These are phyloP conservation scores for Penicillium sp. DNA, from an alignment of 2,329 filamentous ascomycete species.

Conservation along the genomic window DNA sequence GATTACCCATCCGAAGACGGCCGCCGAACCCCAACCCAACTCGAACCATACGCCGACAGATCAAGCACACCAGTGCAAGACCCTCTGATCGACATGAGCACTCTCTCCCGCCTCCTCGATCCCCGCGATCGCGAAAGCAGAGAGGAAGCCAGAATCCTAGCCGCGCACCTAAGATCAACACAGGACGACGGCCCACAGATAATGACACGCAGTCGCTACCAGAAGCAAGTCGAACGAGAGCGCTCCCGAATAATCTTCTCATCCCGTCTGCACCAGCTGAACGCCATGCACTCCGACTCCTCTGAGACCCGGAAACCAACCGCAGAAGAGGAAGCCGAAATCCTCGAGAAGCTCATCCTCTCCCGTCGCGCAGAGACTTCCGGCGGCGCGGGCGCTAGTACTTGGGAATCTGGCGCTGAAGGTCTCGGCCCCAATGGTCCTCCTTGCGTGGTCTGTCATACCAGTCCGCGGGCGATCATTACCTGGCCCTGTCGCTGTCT, in stretches of 20 bases:
- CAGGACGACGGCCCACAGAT: constrained; percentile 54
- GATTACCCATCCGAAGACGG: constrained; percentile 47
- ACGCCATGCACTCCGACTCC: constrained; percentile 10
- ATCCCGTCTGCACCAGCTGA: constrained; percentile 36
- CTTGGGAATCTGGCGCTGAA: constrained; percentile 68
- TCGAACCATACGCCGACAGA: constrained; percentile 50
- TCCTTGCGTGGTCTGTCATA: constrained; percentile 91
- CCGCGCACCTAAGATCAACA: constrained; percentile 67
- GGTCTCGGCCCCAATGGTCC: constrained; percentile 72
- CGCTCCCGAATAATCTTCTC: constrained; percentile 64
- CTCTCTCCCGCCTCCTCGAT: constrained; percentile 76
- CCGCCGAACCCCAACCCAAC: constrained; percentile 70
- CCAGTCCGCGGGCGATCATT: constrained; percentile 77
- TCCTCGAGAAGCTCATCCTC: constrained; percentile 60
- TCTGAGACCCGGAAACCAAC: constrained; percentile 35
- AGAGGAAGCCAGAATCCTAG: constrained; percentile 74
- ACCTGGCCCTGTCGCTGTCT: constrained; percentile 96
- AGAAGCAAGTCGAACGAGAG: constrained; percentile 63
- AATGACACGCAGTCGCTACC: constrained; percentile 77
- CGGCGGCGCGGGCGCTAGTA: constrained; percentile 23
- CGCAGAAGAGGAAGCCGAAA: constrained; percentile 54
- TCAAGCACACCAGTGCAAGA: constrained; percentile 57
- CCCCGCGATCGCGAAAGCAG: constrained; percentile 73
- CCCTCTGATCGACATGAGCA: constrained; percentile 59
- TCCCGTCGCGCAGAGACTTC: constrained; percentile 44